Evolutionary conservation across 768 basidiomycete genomes (phyloP).

Genomic region (Ramaria sp.): DNA sequence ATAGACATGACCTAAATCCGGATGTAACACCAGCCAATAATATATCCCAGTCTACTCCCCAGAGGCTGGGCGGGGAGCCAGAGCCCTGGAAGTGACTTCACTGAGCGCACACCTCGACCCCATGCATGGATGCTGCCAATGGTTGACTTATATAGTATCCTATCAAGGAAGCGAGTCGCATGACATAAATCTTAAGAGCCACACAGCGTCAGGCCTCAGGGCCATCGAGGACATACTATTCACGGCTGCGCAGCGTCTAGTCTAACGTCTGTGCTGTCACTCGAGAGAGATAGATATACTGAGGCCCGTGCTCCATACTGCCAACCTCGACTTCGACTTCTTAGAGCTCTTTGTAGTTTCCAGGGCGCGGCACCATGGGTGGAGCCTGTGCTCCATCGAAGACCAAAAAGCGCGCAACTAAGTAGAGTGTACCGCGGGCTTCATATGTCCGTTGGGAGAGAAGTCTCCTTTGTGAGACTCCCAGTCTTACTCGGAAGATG

Average conservation of each 20-base stretch:
- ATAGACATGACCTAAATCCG: no score
- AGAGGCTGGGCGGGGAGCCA: not conserved
- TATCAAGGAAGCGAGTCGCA: not conserved
- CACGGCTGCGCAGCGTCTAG: not conserved
- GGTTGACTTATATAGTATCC: no score
- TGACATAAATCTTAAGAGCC: not conserved
- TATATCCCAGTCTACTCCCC: no score
- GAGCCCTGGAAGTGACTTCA: not conserved
- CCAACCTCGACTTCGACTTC: no score
- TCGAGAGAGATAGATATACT: not conserved
- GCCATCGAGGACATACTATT: not conserved
- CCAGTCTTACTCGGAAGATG: not conserved
- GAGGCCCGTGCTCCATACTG: no score
- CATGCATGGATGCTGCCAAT: no score
- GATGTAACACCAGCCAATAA: no score
- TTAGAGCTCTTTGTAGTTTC: not conserved
- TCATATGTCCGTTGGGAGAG: no score
- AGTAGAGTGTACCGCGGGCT: no score
- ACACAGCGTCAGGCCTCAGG: not conserved
- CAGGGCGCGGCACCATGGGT: not conserved
- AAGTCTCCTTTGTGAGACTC: not conserved
- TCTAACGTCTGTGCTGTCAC: not conserved
- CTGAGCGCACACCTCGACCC: not conserved
- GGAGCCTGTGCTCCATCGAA: not conserved
- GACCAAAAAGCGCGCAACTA: no score